Conservation (phyloP, 2,329 filamentous ascomycete genomes). For the Alternaria ventricosa region DNA sequence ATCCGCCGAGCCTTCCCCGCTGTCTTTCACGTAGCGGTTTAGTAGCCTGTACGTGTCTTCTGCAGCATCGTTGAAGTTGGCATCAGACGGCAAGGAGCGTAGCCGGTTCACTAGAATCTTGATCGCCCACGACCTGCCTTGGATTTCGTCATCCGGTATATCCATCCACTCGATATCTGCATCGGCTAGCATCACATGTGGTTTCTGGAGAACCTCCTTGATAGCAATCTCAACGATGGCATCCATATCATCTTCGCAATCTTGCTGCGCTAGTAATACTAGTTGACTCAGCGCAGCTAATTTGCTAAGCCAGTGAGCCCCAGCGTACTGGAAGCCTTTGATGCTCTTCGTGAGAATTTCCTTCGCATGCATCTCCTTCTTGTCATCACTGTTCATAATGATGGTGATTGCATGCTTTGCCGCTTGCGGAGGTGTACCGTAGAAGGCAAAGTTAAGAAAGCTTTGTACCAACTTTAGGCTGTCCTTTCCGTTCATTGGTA, state of each 20-base stretch:
- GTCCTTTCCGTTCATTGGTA: constrained; percentile 63
- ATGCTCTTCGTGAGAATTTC: constrained; percentile 80
- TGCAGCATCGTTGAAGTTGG: constrained; percentile 58
- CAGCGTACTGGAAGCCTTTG: constrained; percentile 75
- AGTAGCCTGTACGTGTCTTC: constrained; percentile 79
- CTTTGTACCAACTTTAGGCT: constrained; percentile 83
- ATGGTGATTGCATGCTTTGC: constrained; percentile 96
- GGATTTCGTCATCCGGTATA: constrained; percentile 77
- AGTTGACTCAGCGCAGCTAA: constrained; percentile 76
- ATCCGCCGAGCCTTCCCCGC: constrained; percentile 80
- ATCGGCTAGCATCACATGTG: constrained; percentile 62
- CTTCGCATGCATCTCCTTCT: constrained; percentile 83
- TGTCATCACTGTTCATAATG: constrained; percentile 76
- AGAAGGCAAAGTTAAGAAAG: constrained; percentile 81
- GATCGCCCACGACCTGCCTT: constrained; percentile 82
- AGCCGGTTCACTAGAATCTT: constrained; percentile 87
- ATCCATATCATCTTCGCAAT: constrained; percentile 72
- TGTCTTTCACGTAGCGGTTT: constrained; percentile 73
- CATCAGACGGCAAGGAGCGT: constrained; percentile 62
- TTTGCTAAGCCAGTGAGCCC: constrained; percentile 75
- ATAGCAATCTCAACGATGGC: constrained; percentile 80
- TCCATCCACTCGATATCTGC: constrained; percentile 61
- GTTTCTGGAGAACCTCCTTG: constrained; percentile 74
- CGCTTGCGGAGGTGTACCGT: constrained; percentile 79
- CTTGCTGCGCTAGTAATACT: constrained; percentile 74